Percentiles rank a stretch among this genome's conserved stretches.
Conservation (phyloP, 1,284 basidiomycete genomes). For the Rhodotorula mucilaginosa region DNA sequence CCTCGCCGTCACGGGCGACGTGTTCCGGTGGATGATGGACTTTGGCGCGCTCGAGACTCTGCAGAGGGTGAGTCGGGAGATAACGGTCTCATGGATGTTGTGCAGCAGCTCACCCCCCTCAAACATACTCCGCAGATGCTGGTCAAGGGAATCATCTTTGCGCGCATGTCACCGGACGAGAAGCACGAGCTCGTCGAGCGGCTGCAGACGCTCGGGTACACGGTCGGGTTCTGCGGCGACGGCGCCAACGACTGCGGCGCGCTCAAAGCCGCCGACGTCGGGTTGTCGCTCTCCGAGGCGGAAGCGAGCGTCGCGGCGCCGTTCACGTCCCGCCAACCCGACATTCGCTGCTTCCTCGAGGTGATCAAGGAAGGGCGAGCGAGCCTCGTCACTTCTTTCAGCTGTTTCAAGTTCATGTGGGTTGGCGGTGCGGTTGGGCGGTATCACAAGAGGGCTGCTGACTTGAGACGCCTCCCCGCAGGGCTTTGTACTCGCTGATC, state of each 20-base stretch:
- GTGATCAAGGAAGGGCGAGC: conserved; percentile 89
- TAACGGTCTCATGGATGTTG: too few species aligned
- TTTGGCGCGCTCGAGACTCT: conserved; percentile 89
- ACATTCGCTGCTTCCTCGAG: conserved; percentile 94
- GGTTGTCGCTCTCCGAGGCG: conserved; percentile 92
- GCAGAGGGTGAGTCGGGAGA: conserved; percentile 65
- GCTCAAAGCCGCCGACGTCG: conserved; percentile 96
- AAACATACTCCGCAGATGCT: conserved; percentile 95
- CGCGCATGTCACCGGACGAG: conserved; percentile 98
- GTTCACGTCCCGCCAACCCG: conserved; percentile 89
- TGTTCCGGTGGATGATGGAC: conserved; percentile 98
- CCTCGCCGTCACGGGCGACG: conserved; percentile 90
- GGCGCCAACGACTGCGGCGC: conserved; percentile 99
- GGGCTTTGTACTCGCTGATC: conserved; percentile 86
- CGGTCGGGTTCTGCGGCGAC: conserved; percentile 97
- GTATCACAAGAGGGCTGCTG: too few species aligned
- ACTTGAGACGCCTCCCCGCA: conserved; percentile 45
- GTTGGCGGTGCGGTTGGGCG: too few species aligned
- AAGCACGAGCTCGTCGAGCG: conserved; percentile 98
- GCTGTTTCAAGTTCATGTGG: conserved; percentile 98
- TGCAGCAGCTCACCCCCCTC: not conserved
- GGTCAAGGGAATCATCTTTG: conserved; percentile 96
- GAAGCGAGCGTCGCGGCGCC: conserved; percentile 99
- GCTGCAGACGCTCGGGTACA: conserved; percentile 88
- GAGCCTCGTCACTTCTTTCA: conserved; percentile 94